Percentiles rank a stretch among this genome's conserved stretches.
Conservation (phyloP, 306 rosid genomes). For the Citrullus amarus region DNA sequence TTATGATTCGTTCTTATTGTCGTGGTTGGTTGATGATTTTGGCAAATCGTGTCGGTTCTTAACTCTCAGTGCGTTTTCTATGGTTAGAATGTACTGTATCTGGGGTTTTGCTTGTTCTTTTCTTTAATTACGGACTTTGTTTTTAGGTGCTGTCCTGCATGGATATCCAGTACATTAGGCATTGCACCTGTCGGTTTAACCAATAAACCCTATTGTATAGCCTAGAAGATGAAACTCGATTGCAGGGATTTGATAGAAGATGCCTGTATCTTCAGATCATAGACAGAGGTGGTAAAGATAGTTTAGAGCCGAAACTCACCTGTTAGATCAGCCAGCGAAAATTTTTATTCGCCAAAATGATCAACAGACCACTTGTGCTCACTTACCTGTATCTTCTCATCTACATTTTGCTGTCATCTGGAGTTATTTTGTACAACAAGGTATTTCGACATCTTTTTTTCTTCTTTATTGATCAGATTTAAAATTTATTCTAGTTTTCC, state of each 20-base stretch:
- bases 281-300: background rate
- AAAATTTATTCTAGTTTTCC: background rate
- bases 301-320: background rate
- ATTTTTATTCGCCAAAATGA: slow-evolving; percentile 28
- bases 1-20: background rate
- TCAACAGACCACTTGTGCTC: slow-evolving; percentile 59
- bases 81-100: background rate
- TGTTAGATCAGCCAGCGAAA: slow-evolving; percentile 2
- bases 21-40: background rate
- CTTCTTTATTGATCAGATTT: background rate
- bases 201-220: background rate
- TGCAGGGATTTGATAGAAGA: background rate
- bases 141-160: background rate
- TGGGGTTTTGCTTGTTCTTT: background rate
- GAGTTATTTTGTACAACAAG: slow-evolving; percentile 92
- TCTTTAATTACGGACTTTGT: background rate
- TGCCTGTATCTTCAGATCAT: background rate
- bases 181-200: background rate
- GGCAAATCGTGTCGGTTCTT: background rate
- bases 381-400: slow-evolving; percentile 75
- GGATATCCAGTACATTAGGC: background rate
- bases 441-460: slow-evolving; percentile 18
- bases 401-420: slow-evolving; percentile 80
- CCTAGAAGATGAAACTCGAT: background rate
- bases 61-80: background rate